phyloP scores from a whole-genome alignment of 2,329 filamentous ascomycete species.

The Coccinonectria pachysandricola region DNA sequence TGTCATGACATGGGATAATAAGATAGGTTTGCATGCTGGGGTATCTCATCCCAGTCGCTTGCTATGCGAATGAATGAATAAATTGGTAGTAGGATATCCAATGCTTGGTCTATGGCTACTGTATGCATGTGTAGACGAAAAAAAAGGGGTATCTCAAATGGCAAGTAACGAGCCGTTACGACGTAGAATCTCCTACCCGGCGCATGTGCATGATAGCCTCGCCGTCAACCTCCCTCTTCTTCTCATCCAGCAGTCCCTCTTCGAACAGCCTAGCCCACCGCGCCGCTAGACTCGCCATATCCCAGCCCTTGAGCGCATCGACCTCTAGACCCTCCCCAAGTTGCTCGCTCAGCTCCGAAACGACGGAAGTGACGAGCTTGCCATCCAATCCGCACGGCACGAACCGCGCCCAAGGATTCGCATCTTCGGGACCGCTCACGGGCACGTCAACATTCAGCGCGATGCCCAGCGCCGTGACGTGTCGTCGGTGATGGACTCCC shows the following conservation, averaged over 20 bases:
- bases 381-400: conserved; percentile 83
- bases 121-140: too few species aligned
- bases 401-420: conserved; percentile 57
- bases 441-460: conserved; percentile 68
- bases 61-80: too few species aligned
- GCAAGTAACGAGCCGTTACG: too few species aligned
- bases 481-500: conserved; percentile 79
- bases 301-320: conserved; percentile 10
- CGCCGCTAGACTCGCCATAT: conserved; percentile 20
- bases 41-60: too few species aligned
- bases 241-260: conserved; percentile 20
- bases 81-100: too few species aligned
- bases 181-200: too few species aligned
- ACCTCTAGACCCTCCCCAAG: conserved; percentile 6
- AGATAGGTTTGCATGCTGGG: too few species aligned
- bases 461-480: conserved; percentile 76
- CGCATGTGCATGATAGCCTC: too few species aligned
- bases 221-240: conserved; percentile 14
- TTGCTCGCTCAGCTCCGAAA: conserved; percentile 34
- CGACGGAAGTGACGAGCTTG: conserved; percentile 67
- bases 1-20: too few species aligned
- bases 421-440: conserved; percentile 23
- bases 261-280: conserved; percentile 26
- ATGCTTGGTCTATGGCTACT: too few species aligned
- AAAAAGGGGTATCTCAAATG: too few species aligned